These are phyloP conservation scores for Apiospora koreana DNA, from an alignment of 2,329 filamentous ascomycete species.

Conservation along the genomic window DNA sequence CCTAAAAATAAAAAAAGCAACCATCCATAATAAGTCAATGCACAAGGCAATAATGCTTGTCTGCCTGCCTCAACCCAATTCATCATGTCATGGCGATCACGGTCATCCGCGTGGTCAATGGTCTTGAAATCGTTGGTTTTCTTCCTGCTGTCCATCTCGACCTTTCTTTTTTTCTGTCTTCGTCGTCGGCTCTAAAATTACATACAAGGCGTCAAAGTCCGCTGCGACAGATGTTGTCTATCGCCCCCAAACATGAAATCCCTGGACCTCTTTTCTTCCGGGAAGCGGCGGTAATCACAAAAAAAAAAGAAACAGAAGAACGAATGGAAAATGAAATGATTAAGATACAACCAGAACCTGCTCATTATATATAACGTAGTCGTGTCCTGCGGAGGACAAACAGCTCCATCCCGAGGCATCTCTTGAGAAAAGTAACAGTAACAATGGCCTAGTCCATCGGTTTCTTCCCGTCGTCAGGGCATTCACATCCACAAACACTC, in stretches of 20 bases:
- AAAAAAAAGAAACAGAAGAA: too few relatives aligned
- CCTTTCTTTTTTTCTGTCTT: background rate
- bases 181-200: background rate
- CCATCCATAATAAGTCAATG: background rate
- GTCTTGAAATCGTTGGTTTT: background rate
- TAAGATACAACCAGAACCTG: background rate
- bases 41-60: background rate
- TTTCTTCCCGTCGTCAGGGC: constrained; percentile 29
- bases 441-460: constrained; percentile 22
- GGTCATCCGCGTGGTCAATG: background rate
- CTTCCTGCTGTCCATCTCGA: background rate
- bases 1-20: background rate
- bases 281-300: background rate
- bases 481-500: constrained; percentile 28
- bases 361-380: constrained; percentile 9
- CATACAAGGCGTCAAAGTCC: background rate
- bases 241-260: background rate
- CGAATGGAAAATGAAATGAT: background rate
- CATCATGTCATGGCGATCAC: background rate
- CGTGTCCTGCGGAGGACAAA: background rate
- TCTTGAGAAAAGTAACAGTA: constrained; percentile 19
- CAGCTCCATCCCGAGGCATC: constrained; percentile 15
- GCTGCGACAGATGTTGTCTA: background rate
- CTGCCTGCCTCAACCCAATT: background rate
- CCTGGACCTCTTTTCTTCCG: background rate